These are phyloP conservation scores for Paramecium bursaria DNA, from an alignment of 73 alveolate genomes.

Conservation along the genomic window DNA sequence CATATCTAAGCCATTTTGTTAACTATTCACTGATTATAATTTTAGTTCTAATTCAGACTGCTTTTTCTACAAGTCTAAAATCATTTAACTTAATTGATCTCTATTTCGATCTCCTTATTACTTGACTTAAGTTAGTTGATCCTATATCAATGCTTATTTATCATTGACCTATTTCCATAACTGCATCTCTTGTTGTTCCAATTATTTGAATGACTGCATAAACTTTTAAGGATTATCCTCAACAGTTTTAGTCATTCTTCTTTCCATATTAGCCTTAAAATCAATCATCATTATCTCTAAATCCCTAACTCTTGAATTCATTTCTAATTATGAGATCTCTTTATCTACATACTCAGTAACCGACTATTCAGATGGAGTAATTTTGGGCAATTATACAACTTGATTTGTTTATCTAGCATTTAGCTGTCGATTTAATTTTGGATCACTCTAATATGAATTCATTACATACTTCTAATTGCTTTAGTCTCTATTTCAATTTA, in stretches of 20 bases:
- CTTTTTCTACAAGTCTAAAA: constrained; percentile 8
- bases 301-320: constrained; percentile 46
- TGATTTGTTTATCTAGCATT: too few relatives aligned
- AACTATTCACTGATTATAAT: neutral
- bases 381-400: too few relatives aligned
- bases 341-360: constrained; percentile 46
- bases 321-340: constrained; percentile 41
- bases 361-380: too few relatives aligned
- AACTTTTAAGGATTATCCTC: constrained; percentile 52
- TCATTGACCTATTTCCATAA: constrained; percentile 55
- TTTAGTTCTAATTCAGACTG: constrained; percentile 29
- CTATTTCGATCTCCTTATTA: constrained; percentile 43
- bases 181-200: constrained; percentile 41
- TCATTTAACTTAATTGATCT: constrained; percentile 14
- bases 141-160: constrained; percentile 4
- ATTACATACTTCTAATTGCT: too few relatives aligned
- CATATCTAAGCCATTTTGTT: constrained; percentile 19
- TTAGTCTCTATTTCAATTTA: too few relatives aligned
- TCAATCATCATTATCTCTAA: constrained; percentile 57
- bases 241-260: constrained; percentile 34
- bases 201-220: constrained; percentile 21
- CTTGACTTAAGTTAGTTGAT: neutral
- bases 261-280: constrained; percentile 55
- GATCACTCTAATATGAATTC: too few relatives aligned
- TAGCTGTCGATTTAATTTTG: too few relatives aligned